Conservation (phyloP, 345 rosid genomes). For the Jatropha curcas region DNA sequence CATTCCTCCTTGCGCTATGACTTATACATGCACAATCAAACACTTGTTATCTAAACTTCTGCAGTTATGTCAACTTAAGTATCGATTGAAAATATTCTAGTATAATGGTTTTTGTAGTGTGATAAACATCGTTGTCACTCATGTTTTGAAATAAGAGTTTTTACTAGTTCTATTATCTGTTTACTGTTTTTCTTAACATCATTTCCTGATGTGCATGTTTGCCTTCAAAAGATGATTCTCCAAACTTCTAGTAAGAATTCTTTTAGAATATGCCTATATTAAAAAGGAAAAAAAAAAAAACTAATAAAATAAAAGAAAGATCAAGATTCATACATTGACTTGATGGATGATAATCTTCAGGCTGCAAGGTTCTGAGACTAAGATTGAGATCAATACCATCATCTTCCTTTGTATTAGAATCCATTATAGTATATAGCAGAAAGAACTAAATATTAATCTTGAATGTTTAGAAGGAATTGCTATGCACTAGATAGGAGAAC, state of each 20-base stretch:
- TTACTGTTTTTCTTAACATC: background rate
- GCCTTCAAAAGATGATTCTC: background rate
- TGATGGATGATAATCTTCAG: conserved; percentile 54
- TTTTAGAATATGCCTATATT: background rate
- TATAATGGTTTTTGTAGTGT: too few species aligned
- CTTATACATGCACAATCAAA: conserved; percentile 21
- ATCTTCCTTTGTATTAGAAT: conserved; percentile 43
- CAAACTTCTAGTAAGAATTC: background rate
- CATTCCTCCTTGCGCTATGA: conserved; percentile 37
- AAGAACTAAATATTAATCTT: background rate
- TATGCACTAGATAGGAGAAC: conserved; percentile 6
- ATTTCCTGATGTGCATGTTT: background rate
- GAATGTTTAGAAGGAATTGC: background rate
- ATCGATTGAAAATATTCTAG: too few species aligned
- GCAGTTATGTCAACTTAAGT: too few species aligned
- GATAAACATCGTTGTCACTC: background rate
- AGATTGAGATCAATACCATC: conserved; percentile 63
- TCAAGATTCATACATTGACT: conserved; percentile 39
- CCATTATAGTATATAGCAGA: conserved; percentile 40
- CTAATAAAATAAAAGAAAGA: background rate
- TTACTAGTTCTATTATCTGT: background rate
- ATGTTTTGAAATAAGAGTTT: too few species aligned
- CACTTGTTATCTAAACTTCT: too few species aligned
- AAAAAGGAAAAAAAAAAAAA: background rate
- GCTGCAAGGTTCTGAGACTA: conserved; percentile 60